Conservation (phyloP, 805 yeast species). For the Soucietia sequanensis region DNA sequence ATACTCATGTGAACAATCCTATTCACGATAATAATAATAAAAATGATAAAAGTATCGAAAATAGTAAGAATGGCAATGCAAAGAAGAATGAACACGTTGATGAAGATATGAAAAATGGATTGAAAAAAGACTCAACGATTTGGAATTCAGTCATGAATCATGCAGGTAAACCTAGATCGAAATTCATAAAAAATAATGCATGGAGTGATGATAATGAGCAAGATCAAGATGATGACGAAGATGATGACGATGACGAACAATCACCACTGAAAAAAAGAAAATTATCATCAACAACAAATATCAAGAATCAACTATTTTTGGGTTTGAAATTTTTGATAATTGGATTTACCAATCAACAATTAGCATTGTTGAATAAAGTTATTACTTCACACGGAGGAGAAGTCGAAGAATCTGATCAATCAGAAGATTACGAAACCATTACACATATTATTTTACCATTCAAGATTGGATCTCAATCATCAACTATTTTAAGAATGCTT, state of each 20-base stretch:
- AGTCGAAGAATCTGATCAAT: conserved; percentile 4
- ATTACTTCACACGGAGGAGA: conserved; percentile 48
- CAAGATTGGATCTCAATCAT: conserved; percentile 24
- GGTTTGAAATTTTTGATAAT: conserved; percentile 41
- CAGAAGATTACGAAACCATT: conserved; percentile 19
- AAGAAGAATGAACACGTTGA: no score
- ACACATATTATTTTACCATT: conserved; percentile 35
- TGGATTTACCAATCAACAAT: conserved; percentile 42
- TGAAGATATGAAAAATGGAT: conserved; percentile 4
- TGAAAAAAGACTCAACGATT: conserved; percentile 19
- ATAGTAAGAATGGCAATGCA: no score
- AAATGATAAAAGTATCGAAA: no score
- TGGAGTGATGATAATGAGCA: conserved; percentile 23
- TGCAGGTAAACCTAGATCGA: conserved; percentile 11
- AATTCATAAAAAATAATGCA: conserved; percentile 16
- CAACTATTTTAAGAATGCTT: conserved; percentile 23
- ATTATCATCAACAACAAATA: conserved; percentile 12
- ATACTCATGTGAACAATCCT: no score
- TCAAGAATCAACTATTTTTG: conserved; percentile 30
- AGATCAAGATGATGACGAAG: conserved; percentile 8
- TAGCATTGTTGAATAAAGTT: conserved; percentile 36
- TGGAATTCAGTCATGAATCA: conserved; percentile 47
- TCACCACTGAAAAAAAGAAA: conserved; percentile 6
- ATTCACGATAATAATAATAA: no score
- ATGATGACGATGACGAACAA: conserved; percentile 10